phyloP scores from a whole-genome alignment of 78 protist species.

The Isochrysis galbana region DNA sequence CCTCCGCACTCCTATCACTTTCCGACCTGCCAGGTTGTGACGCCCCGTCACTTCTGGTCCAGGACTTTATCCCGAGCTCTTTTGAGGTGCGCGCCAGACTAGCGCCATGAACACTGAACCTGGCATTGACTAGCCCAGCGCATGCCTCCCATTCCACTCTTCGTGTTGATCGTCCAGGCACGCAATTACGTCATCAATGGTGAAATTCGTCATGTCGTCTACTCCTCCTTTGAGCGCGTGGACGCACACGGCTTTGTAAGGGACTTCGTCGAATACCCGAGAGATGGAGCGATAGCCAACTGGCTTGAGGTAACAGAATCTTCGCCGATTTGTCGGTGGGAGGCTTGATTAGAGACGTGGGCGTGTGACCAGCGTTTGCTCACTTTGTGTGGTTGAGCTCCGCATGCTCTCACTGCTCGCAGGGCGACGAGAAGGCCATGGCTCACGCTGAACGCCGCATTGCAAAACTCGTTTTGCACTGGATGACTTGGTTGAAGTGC shows the following conservation, averaged over 20 bases:
- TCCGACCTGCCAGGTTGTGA: not conserved
- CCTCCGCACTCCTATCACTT: not conserved
- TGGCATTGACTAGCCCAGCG: no score
- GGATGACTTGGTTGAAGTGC: constrained; percentile 28
- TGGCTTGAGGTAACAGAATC: not conserved
- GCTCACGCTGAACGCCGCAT: not conserved
- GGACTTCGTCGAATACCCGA: no score
- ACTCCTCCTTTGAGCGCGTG: constrained; percentile 14
- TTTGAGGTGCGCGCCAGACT: not conserved
- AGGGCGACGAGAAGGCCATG: constrained; percentile 4
- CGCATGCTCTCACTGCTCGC: not conserved
- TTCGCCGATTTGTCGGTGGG: not conserved
- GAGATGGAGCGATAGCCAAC: no score
- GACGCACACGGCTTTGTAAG: constrained; percentile 23
- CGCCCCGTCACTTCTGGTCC: not conserved
- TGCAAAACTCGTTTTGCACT: not conserved
- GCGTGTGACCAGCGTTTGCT: not conserved
- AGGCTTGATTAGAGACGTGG: not conserved
- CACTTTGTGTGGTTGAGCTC: not conserved
- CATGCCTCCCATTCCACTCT: no score
- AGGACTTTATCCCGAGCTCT: not conserved
- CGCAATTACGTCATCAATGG: constrained; percentile 9
- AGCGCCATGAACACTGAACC: no score
- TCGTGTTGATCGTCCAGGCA: no score
- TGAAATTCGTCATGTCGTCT: not conserved